These are phyloP conservation scores for Ustanciosporium gigantosporum DNA, from an alignment of 1,284 basidiomycete species.

Conservation along the genomic window DNA sequence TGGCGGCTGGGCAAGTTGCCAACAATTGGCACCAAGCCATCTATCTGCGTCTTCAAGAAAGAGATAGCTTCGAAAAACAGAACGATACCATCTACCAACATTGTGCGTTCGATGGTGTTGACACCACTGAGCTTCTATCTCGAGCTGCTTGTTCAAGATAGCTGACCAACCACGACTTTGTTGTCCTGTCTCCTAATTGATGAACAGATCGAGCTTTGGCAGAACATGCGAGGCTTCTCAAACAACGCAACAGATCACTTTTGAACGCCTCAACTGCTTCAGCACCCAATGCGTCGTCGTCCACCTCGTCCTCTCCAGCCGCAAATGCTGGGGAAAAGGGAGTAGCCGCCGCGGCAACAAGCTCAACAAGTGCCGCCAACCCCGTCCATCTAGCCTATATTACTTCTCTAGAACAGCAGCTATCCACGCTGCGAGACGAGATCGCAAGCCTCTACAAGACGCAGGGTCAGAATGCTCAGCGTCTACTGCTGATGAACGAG, in stretches of 20 bases:
- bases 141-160: too few relatives aligned
- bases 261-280: constrained; percentile 21
- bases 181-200: not conserved
- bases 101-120: constrained; percentile 28
- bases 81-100: constrained; percentile 37
- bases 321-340: not conserved
- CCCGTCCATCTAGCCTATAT: constrained; percentile 84
- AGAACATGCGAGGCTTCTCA: constrained; percentile 27
- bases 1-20: constrained; percentile 2
- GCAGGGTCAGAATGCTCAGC: constrained; percentile 91
- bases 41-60: constrained; percentile 39
- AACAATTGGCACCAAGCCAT: constrained; percentile 46
- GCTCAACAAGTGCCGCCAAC: constrained; percentile 62
- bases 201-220: constrained; percentile 42
- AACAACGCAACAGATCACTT: constrained; percentile 39
- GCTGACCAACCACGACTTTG: too few relatives aligned
- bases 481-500: constrained; percentile 88
- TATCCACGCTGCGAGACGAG: constrained; percentile 85
- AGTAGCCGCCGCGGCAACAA: not conserved
- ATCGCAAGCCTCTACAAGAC: constrained; percentile 92
- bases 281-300: not conserved
- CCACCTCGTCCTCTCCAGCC: not conserved
- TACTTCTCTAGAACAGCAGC: constrained; percentile 86
- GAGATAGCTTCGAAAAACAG: constrained; percentile 44
- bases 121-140: too few relatives aligned